Evolutionary conservation across 805 yeast genomes (phyloP).

Genomic region (Ogataea neopini): DNA sequence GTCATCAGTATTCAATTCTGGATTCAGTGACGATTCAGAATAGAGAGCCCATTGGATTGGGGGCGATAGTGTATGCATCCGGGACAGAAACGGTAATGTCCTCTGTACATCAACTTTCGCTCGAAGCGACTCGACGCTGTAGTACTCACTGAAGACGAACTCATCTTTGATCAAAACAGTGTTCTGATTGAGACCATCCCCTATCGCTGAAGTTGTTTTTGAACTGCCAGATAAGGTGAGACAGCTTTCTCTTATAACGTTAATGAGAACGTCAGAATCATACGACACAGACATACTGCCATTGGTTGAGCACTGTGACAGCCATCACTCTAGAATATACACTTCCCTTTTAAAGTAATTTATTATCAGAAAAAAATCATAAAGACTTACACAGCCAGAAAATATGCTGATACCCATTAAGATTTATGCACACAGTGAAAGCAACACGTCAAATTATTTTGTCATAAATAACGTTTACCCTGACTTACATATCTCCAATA

Average conservation of each 20-base stretch:
- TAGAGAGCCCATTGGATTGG: neutral
- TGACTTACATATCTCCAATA: neutral
- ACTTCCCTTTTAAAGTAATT: too few species aligned
- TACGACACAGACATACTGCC: slow-evolving; percentile 40
- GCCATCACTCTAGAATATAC: too few species aligned
- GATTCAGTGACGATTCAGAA: neutral
- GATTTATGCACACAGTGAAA: too few species aligned
- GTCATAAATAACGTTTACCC: too few species aligned
- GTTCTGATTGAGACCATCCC: neutral
- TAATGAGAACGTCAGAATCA: slow-evolving; percentile 34
- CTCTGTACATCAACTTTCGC: neutral
- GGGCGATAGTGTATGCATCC: neutral
- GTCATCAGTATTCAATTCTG: neutral
- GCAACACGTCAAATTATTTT: too few species aligned
- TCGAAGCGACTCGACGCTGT: neutral
- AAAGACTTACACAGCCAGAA: too few species aligned
- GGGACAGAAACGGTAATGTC: neutral
- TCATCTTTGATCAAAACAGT: neutral
- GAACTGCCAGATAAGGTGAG: slow-evolving; percentile 1
- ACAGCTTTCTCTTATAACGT: slow-evolving; percentile 18
- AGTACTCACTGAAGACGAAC: neutral
- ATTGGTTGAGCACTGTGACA: neutral
- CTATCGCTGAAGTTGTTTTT: neutral
- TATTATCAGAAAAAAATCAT: too few species aligned
- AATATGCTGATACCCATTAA: too few species aligned